These are phyloP conservation scores for Lagenaria siceraria DNA, from an alignment of 306 rosid species.

Conservation along the genomic window DNA sequence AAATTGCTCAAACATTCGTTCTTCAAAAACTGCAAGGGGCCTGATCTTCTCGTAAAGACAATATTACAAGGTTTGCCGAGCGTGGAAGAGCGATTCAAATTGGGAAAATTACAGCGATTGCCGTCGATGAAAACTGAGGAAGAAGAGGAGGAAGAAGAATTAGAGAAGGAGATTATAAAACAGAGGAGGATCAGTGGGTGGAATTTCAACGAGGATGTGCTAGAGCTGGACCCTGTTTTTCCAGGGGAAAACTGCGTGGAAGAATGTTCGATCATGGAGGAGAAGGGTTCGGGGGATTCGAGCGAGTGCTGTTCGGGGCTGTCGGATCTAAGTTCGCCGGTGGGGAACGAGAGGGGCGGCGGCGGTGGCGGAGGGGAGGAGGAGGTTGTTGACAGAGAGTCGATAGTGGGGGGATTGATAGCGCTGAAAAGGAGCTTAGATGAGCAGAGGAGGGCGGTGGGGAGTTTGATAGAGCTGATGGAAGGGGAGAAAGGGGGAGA, in stretches of 20 bases:
- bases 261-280: not conserved
- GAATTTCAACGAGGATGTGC: conserved; percentile 57
- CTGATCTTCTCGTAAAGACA: conserved; percentile 29
- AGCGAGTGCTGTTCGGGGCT: conserved; percentile 2
- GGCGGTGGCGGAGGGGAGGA: not conserved
- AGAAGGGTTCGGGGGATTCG: conserved; percentile 3
- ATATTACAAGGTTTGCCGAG: conserved; percentile 35
- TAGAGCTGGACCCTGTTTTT: conserved; percentile 41
- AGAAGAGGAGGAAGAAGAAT: conserved; percentile 10
- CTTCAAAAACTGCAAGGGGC: conserved; percentile 33
- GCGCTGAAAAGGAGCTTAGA: conserved; percentile 21
- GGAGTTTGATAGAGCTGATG: conserved; percentile 1
- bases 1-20: conserved; percentile 40
- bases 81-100: conserved; percentile 42
- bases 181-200: conserved; percentile 47
- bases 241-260: conserved; percentile 8
- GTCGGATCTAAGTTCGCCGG: not conserved
- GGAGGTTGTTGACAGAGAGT: conserved; percentile 9
- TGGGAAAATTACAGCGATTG: conserved; percentile 7
- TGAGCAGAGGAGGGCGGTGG: conserved; percentile 14
- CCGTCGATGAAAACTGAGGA: not conserved
- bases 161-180: not conserved
- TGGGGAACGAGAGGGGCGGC: not conserved
- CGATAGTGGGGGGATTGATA: conserved; percentile 5
- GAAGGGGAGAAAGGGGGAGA: conserved; percentile 7